Conservation (phyloP, 2,329 filamentous ascomycete species). For the Aspergillus pseudotamarii region DNA sequence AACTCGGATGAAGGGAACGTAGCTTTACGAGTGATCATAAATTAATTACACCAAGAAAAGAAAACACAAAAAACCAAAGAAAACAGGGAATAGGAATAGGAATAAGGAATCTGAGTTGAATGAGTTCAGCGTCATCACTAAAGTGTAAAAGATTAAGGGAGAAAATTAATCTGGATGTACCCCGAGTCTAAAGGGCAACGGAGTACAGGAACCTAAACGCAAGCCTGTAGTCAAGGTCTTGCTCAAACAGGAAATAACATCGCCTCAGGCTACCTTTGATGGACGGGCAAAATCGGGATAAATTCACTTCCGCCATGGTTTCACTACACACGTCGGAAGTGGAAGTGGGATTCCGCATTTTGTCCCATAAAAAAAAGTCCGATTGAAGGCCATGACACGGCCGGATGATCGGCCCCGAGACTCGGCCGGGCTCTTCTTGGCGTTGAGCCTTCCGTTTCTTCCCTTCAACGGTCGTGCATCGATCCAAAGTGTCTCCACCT, state of each 20-base stretch:
- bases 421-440: constrained; percentile 17
- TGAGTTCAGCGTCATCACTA: not conserved
- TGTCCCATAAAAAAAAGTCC: not conserved
- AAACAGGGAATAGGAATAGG: not conserved
- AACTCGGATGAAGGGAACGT: not conserved
- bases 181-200: not conserved
- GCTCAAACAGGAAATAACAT: not conserved
- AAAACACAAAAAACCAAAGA: not conserved
- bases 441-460: constrained; percentile 4
- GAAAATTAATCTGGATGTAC: not conserved
- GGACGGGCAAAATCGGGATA: constrained; percentile 11
- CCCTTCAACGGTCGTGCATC: constrained; percentile 20
- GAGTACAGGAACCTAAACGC: not conserved
- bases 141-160: not conserved
- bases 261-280: not conserved
- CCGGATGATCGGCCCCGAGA: constrained; percentile 19
- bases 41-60: not conserved
- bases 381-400: constrained; percentile 3
- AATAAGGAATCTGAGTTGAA: not conserved
- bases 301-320: constrained; percentile 15
- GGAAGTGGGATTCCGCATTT: not conserved
- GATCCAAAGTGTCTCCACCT: constrained; percentile 8
- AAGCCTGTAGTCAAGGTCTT: not conserved
- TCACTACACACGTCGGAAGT: not conserved
- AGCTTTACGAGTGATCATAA: not conserved